Base-by-base conservation (phyloP, 2,329 filamentous ascomycete species). In the Aspergillus phoenicis region DNA sequence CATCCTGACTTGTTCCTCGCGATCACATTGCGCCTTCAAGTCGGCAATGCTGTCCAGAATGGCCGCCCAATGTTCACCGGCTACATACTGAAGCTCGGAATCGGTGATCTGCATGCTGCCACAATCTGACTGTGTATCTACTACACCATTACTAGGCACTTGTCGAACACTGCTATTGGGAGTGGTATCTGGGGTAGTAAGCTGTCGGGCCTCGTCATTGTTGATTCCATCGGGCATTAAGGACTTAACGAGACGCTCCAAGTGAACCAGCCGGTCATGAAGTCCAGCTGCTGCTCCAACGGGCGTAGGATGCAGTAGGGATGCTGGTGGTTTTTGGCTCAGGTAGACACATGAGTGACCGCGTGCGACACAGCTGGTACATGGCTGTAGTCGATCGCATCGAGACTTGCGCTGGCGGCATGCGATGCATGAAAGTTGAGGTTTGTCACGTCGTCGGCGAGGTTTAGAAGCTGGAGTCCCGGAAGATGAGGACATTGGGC, bases 341-440 rank as follows among this genome's bases (percentile, higher is more conserved):
- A 41, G 30, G 6, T 85, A 85, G 63, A 77, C 80, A 74, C 84
- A 86, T 61, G 80, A 80, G 65, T 85, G 82, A 61, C 83, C 83
- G 59, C 84, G 80, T 68, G 82, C 82, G 20, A 80, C 80, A 70
- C 84, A 86, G 62, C 83, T 84, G 66, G 84, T 82, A 73, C 84
- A 86, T 53, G 84, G 84, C 47, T 82, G 80, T 47, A 78, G 78
- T 64, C 84, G 82, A 69, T 86, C 85, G 73, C 84, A 86, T 75
- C 84, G 84, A 65, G 85, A 72, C 75, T 78, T 78, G 33, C 76
- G 69, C 22, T 67, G 67, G 13, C 76, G 64, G 58, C 75, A 78
- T 5, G 67, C 62, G 33, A 72, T 73, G 57, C 76, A 78, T 1
- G 75, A 77, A 8, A 77, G 67, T 56, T 75, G 71, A 2, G 66